These are phyloP conservation scores for Elaeis oleifera DNA, from an alignment of 202 grass and related monocot species.

Conservation along the genomic window DNA sequence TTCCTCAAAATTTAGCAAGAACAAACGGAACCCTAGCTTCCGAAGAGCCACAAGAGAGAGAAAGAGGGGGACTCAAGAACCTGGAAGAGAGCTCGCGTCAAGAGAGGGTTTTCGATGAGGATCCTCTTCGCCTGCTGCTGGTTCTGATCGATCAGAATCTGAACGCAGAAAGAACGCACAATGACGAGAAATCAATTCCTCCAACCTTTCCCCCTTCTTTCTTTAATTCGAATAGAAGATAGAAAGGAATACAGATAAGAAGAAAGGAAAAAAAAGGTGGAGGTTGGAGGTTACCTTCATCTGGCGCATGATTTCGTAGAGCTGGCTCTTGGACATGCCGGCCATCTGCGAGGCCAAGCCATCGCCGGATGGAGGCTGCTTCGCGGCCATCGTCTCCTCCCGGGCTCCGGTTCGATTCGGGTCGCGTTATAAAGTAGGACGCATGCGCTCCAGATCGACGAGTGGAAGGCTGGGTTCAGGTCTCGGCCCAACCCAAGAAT, in stretches of 20 bases:
- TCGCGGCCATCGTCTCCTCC: conserved; percentile 40
- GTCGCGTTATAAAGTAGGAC: too few relatives aligned
- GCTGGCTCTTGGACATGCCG: conserved; percentile 57
- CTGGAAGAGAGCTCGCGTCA: conserved; percentile 82
- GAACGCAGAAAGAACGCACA: conserved; percentile 1
- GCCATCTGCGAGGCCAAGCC: conserved; percentile 52
- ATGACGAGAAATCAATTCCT: neutral
- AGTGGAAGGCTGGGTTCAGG: too few relatives aligned
- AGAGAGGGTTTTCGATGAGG: conserved; percentile 69
- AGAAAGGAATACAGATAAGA: too few relatives aligned
- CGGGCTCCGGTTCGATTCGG: too few relatives aligned
- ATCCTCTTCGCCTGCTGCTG: conserved; percentile 71
- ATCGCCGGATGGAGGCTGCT: conserved; percentile 39
- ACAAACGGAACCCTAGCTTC: neutral
- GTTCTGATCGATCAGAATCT: conserved; percentile 71
- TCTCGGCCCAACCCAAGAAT: too few relatives aligned
- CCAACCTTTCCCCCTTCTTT: neutral
- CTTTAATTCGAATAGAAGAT: neutral
- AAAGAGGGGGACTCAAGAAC: conserved; percentile 26
- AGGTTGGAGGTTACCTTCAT: conserved; percentile 46
- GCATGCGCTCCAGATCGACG: too few relatives aligned
- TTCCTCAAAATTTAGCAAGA: neutral
- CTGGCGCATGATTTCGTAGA: conserved; percentile 82
- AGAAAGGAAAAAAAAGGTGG: too few relatives aligned
- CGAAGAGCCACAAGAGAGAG: neutral